Evolutionary conservation across 768 basidiomycete genomes (phyloP), one percentile per base, ranked within the genome.

Genomic region (Psilocybe azurescens): DNA sequence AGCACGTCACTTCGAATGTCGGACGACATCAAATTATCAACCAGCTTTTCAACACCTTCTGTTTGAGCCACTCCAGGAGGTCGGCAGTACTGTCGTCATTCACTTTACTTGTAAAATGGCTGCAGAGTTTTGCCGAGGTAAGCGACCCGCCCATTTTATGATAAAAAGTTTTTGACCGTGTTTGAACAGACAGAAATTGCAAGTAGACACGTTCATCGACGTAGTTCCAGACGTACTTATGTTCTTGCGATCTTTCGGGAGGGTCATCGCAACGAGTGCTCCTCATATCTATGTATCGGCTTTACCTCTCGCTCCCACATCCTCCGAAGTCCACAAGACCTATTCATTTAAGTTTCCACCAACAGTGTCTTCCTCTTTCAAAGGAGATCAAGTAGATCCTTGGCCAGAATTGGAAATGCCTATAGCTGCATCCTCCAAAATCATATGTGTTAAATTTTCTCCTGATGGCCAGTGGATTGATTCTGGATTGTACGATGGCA

Each of bases 231-330:
- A 77, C 33, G 69, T 68, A 24, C 32, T 44, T 11, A 65, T 59
- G 13, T 79, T 80, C 60, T 63, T 80, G 11, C 64, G 67, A 7
- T 18, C 56, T 3, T 80, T 78, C 66, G 67, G 63, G 2, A 20
- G 20, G 29, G 55, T 69, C 16, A 73, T 79, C 24, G 61, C 66
- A 44, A 65, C 65, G 24, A 76, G 76, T 48, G 69, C 73, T 10
- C 75, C 77, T 8, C 78, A 80, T 46, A 72, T 80, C 9, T 80
- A 80, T 60, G 11, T 80, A 3, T 79, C 79, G 32, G 79, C 75
- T 28, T 64, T 80, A 39, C 71, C 77, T 7, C 76, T 76, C 41
- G 62, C 70, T 11, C 77, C 78, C 2, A 60, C 44, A 2, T 61
- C 65, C 24, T 74, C 72, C 28, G 38, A 58, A 8, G 62, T 79